Percentiles rank a stretch among this genome's conserved stretches.
Evolutionary conservation across 768 basidiomycete species (phyloP).

Genomic region (Candolleomyces efflorescens): DNA sequence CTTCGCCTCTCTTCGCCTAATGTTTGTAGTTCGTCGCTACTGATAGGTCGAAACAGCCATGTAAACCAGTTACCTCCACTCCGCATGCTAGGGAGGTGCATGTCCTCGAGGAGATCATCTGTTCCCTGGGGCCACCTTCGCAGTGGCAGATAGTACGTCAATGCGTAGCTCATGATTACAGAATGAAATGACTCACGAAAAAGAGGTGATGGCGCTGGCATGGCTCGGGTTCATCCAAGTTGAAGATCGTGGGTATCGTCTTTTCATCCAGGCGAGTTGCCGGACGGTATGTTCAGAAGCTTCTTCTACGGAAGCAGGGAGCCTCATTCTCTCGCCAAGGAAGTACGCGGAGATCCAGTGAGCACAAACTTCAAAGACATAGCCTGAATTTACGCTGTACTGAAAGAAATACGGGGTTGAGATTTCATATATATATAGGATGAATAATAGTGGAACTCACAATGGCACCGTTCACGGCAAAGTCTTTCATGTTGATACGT

Average conservation of each 20-base stretch:
- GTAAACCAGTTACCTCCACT: slow-evolving; percentile 65
- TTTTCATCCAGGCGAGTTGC: slow-evolving; percentile 48
- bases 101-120: slow-evolving; percentile 56
- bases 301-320: slow-evolving; percentile 43
- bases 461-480: slow-evolving; percentile 59
- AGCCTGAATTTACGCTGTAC: slow-evolving; percentile 55
- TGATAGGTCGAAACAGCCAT: slow-evolving; percentile 55
- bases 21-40: not conserved
- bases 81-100: slow-evolving; percentile 47
- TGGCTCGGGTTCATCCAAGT: slow-evolving; percentile 50
- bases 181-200: slow-evolving; percentile 36
- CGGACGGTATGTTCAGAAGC: slow-evolving; percentile 39
- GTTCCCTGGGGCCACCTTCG: slow-evolving; percentile 57
- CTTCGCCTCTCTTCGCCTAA: not conserved
- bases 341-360: slow-evolving; percentile 69
- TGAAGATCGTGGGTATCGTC: slow-evolving; percentile 44
- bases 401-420: slow-evolving; percentile 22
- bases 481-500: slow-evolving; percentile 50
- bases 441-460: slow-evolving; percentile 28
- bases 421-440: too few relatives aligned
- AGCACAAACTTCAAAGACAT: slow-evolving; percentile 46
- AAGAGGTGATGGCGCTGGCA: slow-evolving; percentile 43
- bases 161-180: too few relatives aligned
- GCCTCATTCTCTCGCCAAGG: slow-evolving; percentile 43
- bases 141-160: not conserved